These are phyloP conservation scores for Aspergillus conjunctus DNA, from an alignment of 495 filamentous ascomycete genomes.

Conservation along the genomic window DNA sequence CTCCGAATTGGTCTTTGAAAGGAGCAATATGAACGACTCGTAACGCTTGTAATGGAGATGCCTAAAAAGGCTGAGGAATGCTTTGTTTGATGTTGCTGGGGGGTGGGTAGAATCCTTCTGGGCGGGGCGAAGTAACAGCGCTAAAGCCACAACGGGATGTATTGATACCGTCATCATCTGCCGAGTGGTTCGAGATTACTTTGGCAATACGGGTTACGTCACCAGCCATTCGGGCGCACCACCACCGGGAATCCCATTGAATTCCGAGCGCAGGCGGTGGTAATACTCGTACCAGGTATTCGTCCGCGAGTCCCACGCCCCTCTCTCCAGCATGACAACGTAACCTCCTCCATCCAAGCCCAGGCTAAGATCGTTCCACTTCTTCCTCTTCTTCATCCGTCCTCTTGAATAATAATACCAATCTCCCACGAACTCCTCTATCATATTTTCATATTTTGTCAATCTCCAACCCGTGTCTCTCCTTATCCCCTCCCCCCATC, in stretches of 20 bases:
- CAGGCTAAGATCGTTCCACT: neutral
- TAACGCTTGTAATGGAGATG: neutral
- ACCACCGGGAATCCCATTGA: neutral
- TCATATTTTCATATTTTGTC: slow-evolving; percentile 3
- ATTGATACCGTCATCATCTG: neutral
- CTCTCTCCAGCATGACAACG: too few species aligned
- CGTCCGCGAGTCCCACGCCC: neutral
- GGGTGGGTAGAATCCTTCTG: neutral
- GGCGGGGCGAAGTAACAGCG: neutral
- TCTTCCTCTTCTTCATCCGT: neutral
- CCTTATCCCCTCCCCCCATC: neutral
- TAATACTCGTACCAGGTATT: neutral
- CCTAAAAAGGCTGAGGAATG: neutral
- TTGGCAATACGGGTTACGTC: neutral
- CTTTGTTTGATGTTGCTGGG: neutral
- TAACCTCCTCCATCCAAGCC: neutral
- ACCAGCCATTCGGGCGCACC: neutral
- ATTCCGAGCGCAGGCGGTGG: neutral
- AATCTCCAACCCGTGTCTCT: slow-evolving; percentile 2
- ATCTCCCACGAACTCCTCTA: neutral
- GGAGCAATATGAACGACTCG: too few species aligned
- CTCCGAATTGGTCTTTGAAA: too few species aligned
- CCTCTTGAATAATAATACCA: neutral
- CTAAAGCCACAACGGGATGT: neutral
- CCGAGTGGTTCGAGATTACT: neutral